A percentile compares a stretch with the other conserved stretches of the same genome.
phyloP scores from a whole-genome alignment of 163 green algal genomes.

The Scenedesmus sp. region DNA sequence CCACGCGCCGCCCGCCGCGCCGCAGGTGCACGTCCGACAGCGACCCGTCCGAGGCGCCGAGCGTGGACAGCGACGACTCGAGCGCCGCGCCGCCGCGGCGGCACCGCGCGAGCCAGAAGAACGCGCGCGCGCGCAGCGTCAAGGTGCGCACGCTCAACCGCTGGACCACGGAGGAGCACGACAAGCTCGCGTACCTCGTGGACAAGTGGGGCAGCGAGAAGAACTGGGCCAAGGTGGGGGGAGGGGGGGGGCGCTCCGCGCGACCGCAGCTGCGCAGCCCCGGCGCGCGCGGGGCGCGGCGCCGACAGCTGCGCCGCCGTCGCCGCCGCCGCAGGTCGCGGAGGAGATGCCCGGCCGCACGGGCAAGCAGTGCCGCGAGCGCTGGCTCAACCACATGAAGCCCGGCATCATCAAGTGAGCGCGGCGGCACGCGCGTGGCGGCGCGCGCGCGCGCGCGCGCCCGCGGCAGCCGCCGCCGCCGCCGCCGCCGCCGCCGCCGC shows the following conservation, averaged over 20 bases:
- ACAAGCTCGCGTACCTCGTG: constrained; percentile 38
- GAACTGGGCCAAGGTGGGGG: constrained; percentile 52
- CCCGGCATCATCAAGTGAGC: constrained; percentile 46
- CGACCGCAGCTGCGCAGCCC: too few species aligned
- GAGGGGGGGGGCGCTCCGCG: too few species aligned
- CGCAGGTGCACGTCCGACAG: neutral
- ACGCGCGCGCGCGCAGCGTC: neutral
- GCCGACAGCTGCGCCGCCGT: too few species aligned
- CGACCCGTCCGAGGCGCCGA: constrained; percentile 11
- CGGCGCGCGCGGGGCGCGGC: too few species aligned
- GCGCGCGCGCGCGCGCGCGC: neutral
- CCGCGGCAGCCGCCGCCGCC: neutral
- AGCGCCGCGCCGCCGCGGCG: constrained; percentile 8
- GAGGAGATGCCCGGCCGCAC: constrained; percentile 46
- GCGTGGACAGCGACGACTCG: constrained; percentile 23
- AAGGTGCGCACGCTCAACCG: constrained; percentile 44
- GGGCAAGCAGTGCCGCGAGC: constrained; percentile 60
- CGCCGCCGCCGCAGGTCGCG: too few species aligned
- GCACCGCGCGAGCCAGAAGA: constrained; percentile 8
- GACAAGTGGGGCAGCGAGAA: constrained; percentile 39
- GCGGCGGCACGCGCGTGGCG: neutral
- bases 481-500: neutral
- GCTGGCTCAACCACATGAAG: constrained; percentile 57
- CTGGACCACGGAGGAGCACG: constrained; percentile 48
- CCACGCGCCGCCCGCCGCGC: too few species aligned